Base-by-base conservation (phyloP, 495 filamentous ascomycete genomes). In the Sphaerosporella brunnea region DNA sequence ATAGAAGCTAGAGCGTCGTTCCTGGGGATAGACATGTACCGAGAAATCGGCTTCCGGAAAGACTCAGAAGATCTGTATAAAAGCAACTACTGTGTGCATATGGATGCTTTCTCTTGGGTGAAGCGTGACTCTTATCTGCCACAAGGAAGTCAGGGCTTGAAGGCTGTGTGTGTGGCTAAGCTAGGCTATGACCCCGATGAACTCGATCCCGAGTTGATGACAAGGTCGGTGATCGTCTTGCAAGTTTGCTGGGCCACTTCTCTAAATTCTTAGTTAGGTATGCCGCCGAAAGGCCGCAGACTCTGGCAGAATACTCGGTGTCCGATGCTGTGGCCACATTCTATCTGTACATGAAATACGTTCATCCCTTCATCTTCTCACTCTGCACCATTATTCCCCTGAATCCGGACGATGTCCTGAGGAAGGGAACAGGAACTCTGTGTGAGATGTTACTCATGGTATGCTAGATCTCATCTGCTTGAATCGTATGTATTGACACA, bases 271-370 rank as follows among this genome's bases (percentile, higher is more conserved):
- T 43, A 25, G 11, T 16, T 41, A 60, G 58, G 30, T 94, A 93
- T 64, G 90, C 90, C 11, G 78, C 71, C 49, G 92, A 99, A 65
- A 70, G 82, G 51, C 90, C 90, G 0, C 90, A 99, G 60, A 90
- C 81, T 0, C 66, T 99, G 36, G 86, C 90, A 1, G 90, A 99
- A 53, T 99, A 99, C 65, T 99, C 90, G 0, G 90, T 99, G 36
- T 99, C 90, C 53, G 90, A 99, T 74, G 90, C 90, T 23, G 90
- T 99, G 16, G 90, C 90, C 2, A 99, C 90, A 2, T 99, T 96
- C 62, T 99, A 99, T 59, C 71, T 99, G 36, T 99, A 99, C 68
- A 99, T 96, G 90, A 99, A 99, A 82, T 99, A 99, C 64, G 84
- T 99, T 18, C 90, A 99, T 60, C 90, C 90, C 1, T 99, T 99